Evolutionary conservation across 495 filamentous ascomycete genomes (phyloP).

Genomic region (Recurvomyces mirabilis): DNA sequence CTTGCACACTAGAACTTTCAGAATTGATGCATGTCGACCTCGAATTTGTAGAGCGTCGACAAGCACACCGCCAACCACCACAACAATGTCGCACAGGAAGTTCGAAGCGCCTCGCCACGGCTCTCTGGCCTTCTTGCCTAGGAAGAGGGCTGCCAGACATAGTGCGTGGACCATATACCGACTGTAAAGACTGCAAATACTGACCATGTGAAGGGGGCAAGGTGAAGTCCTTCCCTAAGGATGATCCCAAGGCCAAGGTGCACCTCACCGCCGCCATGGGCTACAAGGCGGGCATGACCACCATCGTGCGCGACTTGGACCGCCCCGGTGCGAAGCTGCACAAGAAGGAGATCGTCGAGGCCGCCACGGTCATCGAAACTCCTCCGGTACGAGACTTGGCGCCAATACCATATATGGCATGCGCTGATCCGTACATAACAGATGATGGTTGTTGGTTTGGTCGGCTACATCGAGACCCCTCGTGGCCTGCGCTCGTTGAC

Average conservation of each 20-base stretch:
- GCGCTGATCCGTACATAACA: slow-evolving; percentile 47
- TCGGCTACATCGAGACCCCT: slow-evolving; percentile 99
- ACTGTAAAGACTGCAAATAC: too few species aligned
- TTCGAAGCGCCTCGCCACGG: slow-evolving; percentile 89
- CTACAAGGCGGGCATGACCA: slow-evolving; percentile 99
- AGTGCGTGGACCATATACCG: too few species aligned
- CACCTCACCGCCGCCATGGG: slow-evolving; percentile 97
- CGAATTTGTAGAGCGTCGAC: too few species aligned
- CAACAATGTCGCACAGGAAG: slow-evolving; percentile 21
- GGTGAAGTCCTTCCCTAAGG: slow-evolving; percentile 95
- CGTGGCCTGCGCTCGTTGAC: slow-evolving; percentile 98
- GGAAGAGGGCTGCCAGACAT: slow-evolving; percentile 94
- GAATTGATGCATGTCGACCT: too few species aligned
- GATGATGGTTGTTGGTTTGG: slow-evolving; percentile 98
- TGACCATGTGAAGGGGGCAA: slow-evolving; percentile 21
- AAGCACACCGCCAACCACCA: neutral
- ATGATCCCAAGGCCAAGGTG: slow-evolving; percentile 98
- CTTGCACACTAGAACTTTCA: too few species aligned
- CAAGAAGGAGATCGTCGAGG: slow-evolving; percentile 99
- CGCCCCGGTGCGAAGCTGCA: slow-evolving; percentile 98
- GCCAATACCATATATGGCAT: slow-evolving; percentile 21
- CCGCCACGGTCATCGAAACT: slow-evolving; percentile 97
- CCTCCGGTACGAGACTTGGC: slow-evolving; percentile 69
- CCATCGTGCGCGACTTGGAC: slow-evolving; percentile 98
- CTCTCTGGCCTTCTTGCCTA: slow-evolving; percentile 90